These are phyloP conservation scores for Cyclotella cryptica DNA, from an alignment of 108 stramenopile genomes.

Conservation along the genomic window DNA sequence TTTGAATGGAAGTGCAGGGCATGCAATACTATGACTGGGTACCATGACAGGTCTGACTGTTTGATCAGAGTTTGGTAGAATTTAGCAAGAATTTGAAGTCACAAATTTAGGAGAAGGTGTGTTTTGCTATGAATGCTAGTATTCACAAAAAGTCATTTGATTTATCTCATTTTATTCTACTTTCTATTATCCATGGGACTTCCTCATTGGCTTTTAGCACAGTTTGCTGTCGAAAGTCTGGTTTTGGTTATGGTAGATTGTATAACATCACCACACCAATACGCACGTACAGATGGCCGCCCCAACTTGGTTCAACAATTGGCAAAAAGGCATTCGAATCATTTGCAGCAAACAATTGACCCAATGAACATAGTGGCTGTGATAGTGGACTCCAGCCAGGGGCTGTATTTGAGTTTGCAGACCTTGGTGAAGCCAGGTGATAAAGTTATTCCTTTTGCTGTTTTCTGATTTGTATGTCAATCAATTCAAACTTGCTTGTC, in stretches of 20 bases:
- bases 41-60: slow-evolving; percentile 75
- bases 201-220: slow-evolving; percentile 86
- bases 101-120: slow-evolving; percentile 84
- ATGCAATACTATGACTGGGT: slow-evolving; percentile 70
- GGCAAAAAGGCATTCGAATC: slow-evolving; percentile 86
- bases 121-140: too few species aligned
- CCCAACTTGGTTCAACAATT: slow-evolving; percentile 88
- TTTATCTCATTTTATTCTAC: neutral
- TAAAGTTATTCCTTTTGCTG: slow-evolving; percentile 95
- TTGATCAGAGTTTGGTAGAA: slow-evolving; percentile 84
- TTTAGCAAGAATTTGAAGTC: slow-evolving; percentile 68
- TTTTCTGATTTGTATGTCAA: slow-evolving; percentile 94
- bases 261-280: slow-evolving; percentile 85
- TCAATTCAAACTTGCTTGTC: slow-evolving; percentile 91
- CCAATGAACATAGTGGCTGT: slow-evolving; percentile 90
- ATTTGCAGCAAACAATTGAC: slow-evolving; percentile 82
- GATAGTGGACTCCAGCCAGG: slow-evolving; percentile 95
- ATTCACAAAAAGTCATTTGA: neutral
- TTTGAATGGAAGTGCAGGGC: slow-evolving; percentile 39
- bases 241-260: slow-evolving; percentile 75
- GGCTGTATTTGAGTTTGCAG: slow-evolving; percentile 85
- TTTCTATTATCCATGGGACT: slow-evolving; percentile 33
- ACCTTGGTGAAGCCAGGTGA: slow-evolving; percentile 89
- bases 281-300: slow-evolving; percentile 95
- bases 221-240: slow-evolving; percentile 79